These are phyloP conservation scores for Chrysosporium queenslandicum DNA, from an alignment of 2,329 filamentous ascomycete genomes.

Conservation along the genomic window DNA sequence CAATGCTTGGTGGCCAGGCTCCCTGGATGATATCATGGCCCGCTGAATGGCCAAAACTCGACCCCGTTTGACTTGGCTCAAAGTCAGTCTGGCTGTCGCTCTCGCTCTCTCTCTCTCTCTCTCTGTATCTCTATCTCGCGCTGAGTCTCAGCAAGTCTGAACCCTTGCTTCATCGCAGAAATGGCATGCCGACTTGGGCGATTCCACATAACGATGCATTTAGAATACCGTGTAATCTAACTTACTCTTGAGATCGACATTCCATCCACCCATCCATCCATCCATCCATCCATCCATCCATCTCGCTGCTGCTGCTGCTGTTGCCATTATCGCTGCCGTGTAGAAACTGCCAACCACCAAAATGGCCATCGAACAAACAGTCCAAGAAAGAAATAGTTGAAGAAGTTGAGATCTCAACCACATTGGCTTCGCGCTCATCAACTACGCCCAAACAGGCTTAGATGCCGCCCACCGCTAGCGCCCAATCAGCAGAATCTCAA, in stretches of 20 bases:
- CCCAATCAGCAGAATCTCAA: neutral
- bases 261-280: too few species aligned
- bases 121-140: neutral
- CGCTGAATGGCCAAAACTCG: too few species aligned
- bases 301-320: too few species aligned
- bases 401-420: neutral
- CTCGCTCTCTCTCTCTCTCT: neutral
- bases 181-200: neutral
- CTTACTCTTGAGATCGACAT: neutral
- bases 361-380: too few species aligned
- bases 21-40: conserved; percentile 9
- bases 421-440: too few species aligned
- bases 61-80: conserved; percentile 1
- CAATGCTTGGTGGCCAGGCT: neutral
- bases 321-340: too few species aligned
- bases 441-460: neutral
- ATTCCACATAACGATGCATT: neutral
- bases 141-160: too few species aligned
- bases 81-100: neutral
- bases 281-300: too few species aligned
- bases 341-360: too few species aligned
- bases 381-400: neutral
- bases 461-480: neutral
- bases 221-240: neutral
- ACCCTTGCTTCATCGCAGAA: neutral